Evolutionary conservation across 371 early-diverging fungal species (phyloP), one percentile per base, ranked within the genome.

Genomic region (Syncephalastrum contaminatum): DNA sequence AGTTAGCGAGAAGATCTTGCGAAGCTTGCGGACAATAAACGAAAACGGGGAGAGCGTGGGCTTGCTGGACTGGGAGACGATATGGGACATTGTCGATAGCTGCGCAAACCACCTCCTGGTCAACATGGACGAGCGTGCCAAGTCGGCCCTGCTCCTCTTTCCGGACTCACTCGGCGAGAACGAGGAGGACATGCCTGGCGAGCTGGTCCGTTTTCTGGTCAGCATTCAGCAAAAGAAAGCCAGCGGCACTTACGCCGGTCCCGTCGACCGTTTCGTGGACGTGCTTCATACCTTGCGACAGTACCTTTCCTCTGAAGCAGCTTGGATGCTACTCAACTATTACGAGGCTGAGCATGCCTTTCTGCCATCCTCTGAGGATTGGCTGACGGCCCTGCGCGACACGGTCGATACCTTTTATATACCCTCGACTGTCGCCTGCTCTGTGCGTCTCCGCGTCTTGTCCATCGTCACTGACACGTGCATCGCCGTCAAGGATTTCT

Each of bases 311-410:
- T 84, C 85, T 53, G 77, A 80, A 4, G 76, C 81, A 16, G 81
- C 88, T 4, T 48, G 72, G 20, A 63, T 77, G 41, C 58, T 88
- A 48, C 65, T 89, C 51, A 72, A 72, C 14, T 84, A 87, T 43
- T 81, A 87, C 51, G 80, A 84, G 20, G 54, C 60, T 0, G 86
- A 87, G 43, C 87, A 88, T 36, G 56, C 70, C 6, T 72, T 88
- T 40, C 72, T 85, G 22, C 87, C 90, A 12, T 87, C 86, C 20
- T 78, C 84, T 24, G 72, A 82, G 12, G 61, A 75, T 57, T 89
- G 88, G 86, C 58, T 86, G 8, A 72, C 69, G 16, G 60, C 73
- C n/a, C 65, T 89, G 16, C 65, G 70, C 39, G 80, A 81, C 48
- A 57, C 86, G 15, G 72, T 79, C 42, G 73, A 76, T 16, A 66